Percentiles rank a stretch among this genome's conserved stretches.
phyloP scores from a whole-genome alignment of 345 rosid species.

The Cardamine resedifolia region DNA sequence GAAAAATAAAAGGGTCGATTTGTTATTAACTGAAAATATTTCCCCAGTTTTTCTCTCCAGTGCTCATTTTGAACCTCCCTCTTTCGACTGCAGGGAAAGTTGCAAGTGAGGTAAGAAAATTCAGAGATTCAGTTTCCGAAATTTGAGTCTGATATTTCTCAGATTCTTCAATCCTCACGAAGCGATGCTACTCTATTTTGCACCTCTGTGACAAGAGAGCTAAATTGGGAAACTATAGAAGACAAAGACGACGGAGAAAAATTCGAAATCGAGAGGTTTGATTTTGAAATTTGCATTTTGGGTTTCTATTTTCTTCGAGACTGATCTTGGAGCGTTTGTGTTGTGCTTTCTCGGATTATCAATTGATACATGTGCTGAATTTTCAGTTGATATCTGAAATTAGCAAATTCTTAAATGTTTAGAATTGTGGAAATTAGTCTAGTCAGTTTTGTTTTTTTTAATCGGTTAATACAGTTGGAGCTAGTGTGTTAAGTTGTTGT shows the following conservation, averaged over 20 bases:
- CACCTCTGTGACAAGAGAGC: not conserved
- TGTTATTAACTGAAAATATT: not conserved
- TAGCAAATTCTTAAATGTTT: not conserved
- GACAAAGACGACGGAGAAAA: not conserved
- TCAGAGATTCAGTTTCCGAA: not conserved
- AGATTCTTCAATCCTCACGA: not conserved
- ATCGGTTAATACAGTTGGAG: not conserved
- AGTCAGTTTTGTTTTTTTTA: not conserved
- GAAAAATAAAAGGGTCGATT: conserved; percentile 6
- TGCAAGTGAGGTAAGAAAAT: not conserved
- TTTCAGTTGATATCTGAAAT: not conserved
- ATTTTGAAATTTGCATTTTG: not conserved
- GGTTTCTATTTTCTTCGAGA: conserved; percentile 4
- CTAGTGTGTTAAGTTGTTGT: not conserved
- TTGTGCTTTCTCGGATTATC: not conserved
- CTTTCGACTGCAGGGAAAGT: not conserved
- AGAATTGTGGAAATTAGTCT: not conserved
- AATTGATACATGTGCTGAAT: not conserved
- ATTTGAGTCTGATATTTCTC: not conserved
- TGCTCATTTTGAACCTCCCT: not conserved
- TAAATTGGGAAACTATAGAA: not conserved
- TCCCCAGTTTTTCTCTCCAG: not conserved
- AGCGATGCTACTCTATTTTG: not conserved
- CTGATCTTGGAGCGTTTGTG: not conserved
- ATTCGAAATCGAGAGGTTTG: conserved; percentile 18